Conservation (phyloP, 1,139 yeast species). For the Candida labiduridarum region DNA sequence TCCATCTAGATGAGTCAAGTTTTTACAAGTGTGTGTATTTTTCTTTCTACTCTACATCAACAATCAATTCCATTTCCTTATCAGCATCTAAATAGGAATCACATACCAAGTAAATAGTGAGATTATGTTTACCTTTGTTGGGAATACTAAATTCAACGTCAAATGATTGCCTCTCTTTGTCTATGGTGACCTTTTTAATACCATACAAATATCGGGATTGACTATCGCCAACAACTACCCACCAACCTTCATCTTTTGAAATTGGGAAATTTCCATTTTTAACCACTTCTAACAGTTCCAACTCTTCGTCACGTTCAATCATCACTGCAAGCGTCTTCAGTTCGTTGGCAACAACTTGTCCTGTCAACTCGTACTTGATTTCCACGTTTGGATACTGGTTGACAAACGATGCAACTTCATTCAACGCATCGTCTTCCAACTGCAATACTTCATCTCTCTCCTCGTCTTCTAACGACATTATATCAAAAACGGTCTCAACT, state of each 20-base stretch:
- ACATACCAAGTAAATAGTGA: slow-evolving; percentile 84
- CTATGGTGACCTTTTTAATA: slow-evolving; percentile 64
- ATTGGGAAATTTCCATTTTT: slow-evolving; percentile 54
- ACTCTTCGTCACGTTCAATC: slow-evolving; percentile 73
- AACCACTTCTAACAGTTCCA: slow-evolving; percentile 64
- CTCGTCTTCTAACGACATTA: slow-evolving; percentile 83
- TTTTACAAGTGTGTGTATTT: too few species aligned
- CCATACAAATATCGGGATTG: slow-evolving; percentile 66
- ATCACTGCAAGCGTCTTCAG: slow-evolving; percentile 52
- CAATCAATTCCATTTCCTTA: slow-evolving; percentile 64
- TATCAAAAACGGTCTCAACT: slow-evolving; percentile 77
- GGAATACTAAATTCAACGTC: slow-evolving; percentile 62
- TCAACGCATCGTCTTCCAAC: slow-evolving; percentile 51
- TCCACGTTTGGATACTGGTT: slow-evolving; percentile 90
- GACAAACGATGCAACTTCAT: slow-evolving; percentile 81
- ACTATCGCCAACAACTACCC: slow-evolving; percentile 80
- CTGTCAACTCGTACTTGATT: slow-evolving; percentile 51
- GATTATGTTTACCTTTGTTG: slow-evolving; percentile 56
- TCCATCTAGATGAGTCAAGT: neutral
- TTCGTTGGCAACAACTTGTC: slow-evolving; percentile 42
- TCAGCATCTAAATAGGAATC: slow-evolving; percentile 92
- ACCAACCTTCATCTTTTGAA: slow-evolving; percentile 75
- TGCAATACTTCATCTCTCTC: slow-evolving; percentile 67
- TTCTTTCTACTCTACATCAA: slow-evolving; percentile 36
- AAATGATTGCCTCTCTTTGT: slow-evolving; percentile 54